These are phyloP conservation scores for Teunomyces lycoperdinae DNA, from an alignment of 805 yeast species.

Conservation along the genomic window DNA sequence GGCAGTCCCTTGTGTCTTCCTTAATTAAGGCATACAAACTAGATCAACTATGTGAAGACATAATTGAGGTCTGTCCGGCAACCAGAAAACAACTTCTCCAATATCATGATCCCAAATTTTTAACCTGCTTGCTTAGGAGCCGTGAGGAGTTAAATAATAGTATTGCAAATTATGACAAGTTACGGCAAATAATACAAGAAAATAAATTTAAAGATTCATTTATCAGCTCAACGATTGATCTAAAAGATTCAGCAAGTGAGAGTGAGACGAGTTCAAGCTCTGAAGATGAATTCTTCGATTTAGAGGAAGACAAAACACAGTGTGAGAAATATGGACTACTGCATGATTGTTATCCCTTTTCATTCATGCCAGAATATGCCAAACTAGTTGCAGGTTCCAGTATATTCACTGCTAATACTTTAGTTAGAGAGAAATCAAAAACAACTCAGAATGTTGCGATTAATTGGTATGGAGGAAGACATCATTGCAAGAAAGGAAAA, in stretches of 20 bases:
- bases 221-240: background rate
- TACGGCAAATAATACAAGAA: background rate
- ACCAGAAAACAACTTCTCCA: constrained; percentile 35
- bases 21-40: constrained; percentile 44
- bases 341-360: constrained; percentile 66
- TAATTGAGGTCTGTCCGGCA: constrained; percentile 24
- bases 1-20: constrained; percentile 45
- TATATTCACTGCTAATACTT: constrained; percentile 40
- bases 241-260: background rate
- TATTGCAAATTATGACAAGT: constrained; percentile 1
- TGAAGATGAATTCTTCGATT: constrained; percentile 12
- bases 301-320: constrained; percentile 9
- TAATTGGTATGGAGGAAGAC: constrained; percentile 82
- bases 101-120: constrained; percentile 50
- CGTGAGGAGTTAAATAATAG: constrained; percentile 14
- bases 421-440: constrained; percentile 20
- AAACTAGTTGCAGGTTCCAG: constrained; percentile 55
- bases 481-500: constrained; percentile 53
- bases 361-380: constrained; percentile 50
- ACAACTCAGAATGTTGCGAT: constrained; percentile 41
- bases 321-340: constrained; percentile 44
- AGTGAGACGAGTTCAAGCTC: constrained; percentile 5
- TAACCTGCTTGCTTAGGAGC: constrained; percentile 35
- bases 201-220: background rate
- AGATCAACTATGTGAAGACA: constrained; percentile 18